A percentile compares a stretch with the other conserved stretches of the same genome.
These are phyloP conservation scores for Funneliformis caledonium DNA, from an alignment of 371 early-diverging fungal genomes.

Conservation along the genomic window DNA sequence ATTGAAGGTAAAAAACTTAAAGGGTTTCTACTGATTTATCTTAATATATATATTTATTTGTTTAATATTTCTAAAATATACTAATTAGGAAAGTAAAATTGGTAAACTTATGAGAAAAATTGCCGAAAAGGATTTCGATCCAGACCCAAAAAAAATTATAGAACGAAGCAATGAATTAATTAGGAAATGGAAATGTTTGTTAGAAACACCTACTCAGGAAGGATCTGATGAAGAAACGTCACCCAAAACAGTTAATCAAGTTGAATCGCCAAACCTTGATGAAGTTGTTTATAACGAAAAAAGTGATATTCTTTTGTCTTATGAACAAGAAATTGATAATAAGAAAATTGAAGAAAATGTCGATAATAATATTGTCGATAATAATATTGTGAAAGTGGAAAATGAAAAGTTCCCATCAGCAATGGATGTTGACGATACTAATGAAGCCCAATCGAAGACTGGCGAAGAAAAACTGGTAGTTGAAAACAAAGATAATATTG, in stretches of 20 bases:
- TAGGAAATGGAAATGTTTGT: constrained; percentile 40
- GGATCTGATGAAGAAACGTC: not conserved
- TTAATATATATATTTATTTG: not conserved
- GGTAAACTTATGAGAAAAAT: constrained; percentile 42
- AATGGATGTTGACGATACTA: not conserved
- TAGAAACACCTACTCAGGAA: constrained; percentile 15
- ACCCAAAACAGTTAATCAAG: not conserved
- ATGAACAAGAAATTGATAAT: not conserved
- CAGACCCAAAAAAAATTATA: constrained; percentile 30
- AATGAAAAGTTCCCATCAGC: not conserved
- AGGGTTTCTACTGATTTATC: not conserved
- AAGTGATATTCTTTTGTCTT: not conserved
- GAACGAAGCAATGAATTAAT: constrained; percentile 35
- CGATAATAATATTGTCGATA: not conserved
- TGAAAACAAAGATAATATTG: not conserved
- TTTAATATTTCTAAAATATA: not conserved
- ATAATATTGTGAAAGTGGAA: not conserved
- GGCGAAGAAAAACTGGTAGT: not conserved
- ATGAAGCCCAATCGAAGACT: not conserved
- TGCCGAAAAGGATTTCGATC: constrained; percentile 22
- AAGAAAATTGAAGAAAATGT: not conserved
- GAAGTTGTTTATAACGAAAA: not conserved
- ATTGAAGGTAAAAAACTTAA: constrained; percentile 22
- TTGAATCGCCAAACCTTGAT: not conserved
- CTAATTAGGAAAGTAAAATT: constrained; percentile 41